Evolutionary conservation across 306 rosid species (phyloP), one percentile per base, ranked within the genome.

Genomic region (Pachyrhizus erosus): DNA sequence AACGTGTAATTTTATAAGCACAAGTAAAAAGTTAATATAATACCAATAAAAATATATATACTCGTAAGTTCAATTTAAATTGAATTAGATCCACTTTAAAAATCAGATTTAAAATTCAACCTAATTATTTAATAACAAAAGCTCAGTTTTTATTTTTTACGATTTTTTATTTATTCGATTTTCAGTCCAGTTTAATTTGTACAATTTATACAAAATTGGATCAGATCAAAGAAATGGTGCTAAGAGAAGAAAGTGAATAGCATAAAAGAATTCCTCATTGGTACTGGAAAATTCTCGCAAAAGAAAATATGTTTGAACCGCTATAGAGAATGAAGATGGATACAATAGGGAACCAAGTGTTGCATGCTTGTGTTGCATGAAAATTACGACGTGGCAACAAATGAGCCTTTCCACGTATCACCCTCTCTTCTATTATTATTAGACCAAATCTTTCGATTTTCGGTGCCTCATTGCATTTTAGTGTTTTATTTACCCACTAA

Each of bases 341-440:
- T 68, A 4, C 6, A 8, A 10, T 1, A 10, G 42, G 42, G 2
- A 83, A 46, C 11, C 86, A 81, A 26, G 86, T 69, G 88, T 82
- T 84, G 84, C 81, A 84, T 81, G 85, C 67, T 20, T 67, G 15
- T 57, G 2, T 37, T 77, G 86, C 90, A 79, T 87, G 86, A 0
- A 23, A 31, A 20, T 68, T 14, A 71, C 73, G n/a, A 87, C 80
- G 90, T 87, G 90, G 80, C 84, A 0, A 13, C 26, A 4, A 43
- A 2, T 0, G 20, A 82, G 4, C 37, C 26, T 7, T 8, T 20
- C 54, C 88, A 84, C 88, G 85, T 87, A 20, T 74, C 80, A 82
- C 31, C 55, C 66, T 70, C 65, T 14, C 51, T 37, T 42, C 54
- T 80, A 68, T 31, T 64, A 52, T 58, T 24, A 67, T 65, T 26